Evolutionary conservation across 1,284 basidiomycete genomes (phyloP).

Genomic region (Cystobasidium slooffiae): DNA sequence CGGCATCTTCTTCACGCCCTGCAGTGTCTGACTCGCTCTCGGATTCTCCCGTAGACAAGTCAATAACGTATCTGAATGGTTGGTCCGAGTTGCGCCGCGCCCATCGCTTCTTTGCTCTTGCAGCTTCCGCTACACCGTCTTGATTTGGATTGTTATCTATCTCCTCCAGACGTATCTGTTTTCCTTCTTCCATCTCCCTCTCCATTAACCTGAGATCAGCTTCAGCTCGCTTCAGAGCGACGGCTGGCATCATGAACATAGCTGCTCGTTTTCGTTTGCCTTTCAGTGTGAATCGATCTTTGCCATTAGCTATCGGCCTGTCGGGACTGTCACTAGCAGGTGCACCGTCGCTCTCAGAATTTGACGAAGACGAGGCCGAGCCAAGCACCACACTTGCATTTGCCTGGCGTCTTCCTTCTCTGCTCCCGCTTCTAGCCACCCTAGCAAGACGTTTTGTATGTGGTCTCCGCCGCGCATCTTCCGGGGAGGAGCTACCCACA

Average conservation of each 20-base stretch:
- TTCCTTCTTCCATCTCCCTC: conserved; percentile 41
- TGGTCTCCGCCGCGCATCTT: background rate
- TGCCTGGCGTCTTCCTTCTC: background rate
- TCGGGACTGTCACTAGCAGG: conserved; percentile 30
- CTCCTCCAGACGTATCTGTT: conserved; percentile 45
- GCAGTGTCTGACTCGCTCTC: conserved; percentile 29
- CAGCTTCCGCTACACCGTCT: background rate
- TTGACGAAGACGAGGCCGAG: background rate
- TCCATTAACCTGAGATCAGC: conserved; percentile 51
- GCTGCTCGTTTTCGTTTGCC: conserved; percentile 46
- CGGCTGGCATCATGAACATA: conserved; percentile 52
- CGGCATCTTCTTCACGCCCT: conserved; percentile 26
- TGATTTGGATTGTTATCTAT: conserved; percentile 33
- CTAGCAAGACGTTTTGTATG: background rate
- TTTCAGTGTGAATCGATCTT: conserved; percentile 44
- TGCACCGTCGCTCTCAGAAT: background rate
- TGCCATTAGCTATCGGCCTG: background rate
- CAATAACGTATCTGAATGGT: conserved; percentile 46
- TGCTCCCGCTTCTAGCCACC: too few relatives aligned
- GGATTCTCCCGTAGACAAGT: conserved; percentile 49
- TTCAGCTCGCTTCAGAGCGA: conserved; percentile 51
- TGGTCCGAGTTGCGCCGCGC: conserved; percentile 23
- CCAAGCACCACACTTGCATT: background rate
- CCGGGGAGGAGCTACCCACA: conserved; percentile 24
- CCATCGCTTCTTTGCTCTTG: conserved; percentile 16